Evolutionary conservation across 2,329 filamentous ascomycete genomes (phyloP).

Genomic region (Tothia fuscella): DNA sequence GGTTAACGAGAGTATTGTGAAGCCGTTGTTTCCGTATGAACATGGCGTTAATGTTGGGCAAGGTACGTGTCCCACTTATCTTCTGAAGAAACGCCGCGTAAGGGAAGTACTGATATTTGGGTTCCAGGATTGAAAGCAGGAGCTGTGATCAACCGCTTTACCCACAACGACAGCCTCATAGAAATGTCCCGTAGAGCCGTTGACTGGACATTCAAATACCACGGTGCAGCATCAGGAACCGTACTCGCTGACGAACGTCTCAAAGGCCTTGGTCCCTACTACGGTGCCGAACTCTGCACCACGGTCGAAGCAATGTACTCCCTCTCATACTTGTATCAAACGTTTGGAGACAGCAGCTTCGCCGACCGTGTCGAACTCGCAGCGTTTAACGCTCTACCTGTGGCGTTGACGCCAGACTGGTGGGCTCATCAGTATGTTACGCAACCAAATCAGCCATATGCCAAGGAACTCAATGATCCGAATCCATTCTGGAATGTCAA

Average conservation of each 20-base stretch:
- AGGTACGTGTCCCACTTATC: slow-evolving; percentile 11
- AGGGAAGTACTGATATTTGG: no score
- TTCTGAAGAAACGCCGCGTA: no score
- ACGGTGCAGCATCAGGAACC: slow-evolving; percentile 35
- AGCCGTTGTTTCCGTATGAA: slow-evolving; percentile 15
- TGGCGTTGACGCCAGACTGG: slow-evolving; percentile 39
- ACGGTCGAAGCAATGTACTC: slow-evolving; percentile 42
- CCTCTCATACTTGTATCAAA: slow-evolving; percentile 38
- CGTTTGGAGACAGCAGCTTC: slow-evolving; percentile 33
- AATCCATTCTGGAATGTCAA: slow-evolving; percentile 40
- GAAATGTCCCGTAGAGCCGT: slow-evolving; percentile 31
- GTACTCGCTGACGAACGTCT: slow-evolving; percentile 40
- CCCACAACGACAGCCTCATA: slow-evolving; percentile 30
- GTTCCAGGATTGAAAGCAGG: slow-evolving; percentile 33
- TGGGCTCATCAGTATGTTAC: slow-evolving; percentile 46
- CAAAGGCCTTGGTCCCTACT: slow-evolving; percentile 31
- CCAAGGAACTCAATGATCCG: slow-evolving; percentile 26
- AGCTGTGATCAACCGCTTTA: slow-evolving; percentile 35
- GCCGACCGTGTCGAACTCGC: slow-evolving; percentile 41
- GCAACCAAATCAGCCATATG: slow-evolving; percentile 42
- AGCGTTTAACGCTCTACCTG: slow-evolving; percentile 45
- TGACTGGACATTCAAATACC: slow-evolving; percentile 36
- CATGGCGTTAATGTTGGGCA: slow-evolving; percentile 18
- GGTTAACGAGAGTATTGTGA: slow-evolving; percentile 15
- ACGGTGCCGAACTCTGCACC: slow-evolving; percentile 39